phyloP scores from a whole-genome alignment of 805 yeast species.

The Teunomyces barrocoloradensis region DNA sequence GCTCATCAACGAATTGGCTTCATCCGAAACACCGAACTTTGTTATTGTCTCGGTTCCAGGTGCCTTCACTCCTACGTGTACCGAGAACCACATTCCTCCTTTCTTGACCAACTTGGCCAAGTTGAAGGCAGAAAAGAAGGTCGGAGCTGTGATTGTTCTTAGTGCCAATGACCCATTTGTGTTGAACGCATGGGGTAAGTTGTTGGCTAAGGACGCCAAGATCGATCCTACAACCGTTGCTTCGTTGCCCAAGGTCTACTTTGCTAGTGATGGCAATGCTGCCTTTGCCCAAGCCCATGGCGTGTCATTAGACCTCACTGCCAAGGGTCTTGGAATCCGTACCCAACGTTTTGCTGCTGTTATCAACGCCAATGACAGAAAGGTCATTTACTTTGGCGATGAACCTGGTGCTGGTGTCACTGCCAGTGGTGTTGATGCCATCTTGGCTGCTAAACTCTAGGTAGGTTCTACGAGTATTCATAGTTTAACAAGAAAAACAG shows the following conservation, averaged over 20 bases:
- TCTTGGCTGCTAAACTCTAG: conserved; percentile 28
- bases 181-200: conserved; percentile 43
- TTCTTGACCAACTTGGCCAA: conserved; percentile 27
- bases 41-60: conserved; percentile 43
- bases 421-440: conserved; percentile 37
- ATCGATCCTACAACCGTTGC: conserved; percentile 5
- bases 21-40: conserved; percentile 21
- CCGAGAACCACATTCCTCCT: conserved; percentile 44
- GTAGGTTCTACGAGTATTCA: background rate
- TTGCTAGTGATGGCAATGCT: conserved; percentile 42
- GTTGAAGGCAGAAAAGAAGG: conserved; percentile 27
- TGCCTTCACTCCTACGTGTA: conserved; percentile 45
- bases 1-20: conserved; percentile 19
- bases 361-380: conserved; percentile 23
- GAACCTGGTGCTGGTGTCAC: conserved; percentile 33
- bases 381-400: conserved; percentile 34
- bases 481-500: background rate
- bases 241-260: conserved; percentile 23
- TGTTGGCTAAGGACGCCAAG: conserved; percentile 28
- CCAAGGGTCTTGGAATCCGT: conserved; percentile 37
- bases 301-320: conserved; percentile 34
- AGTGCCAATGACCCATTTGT: conserved; percentile 45
- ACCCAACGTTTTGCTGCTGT: conserved; percentile 41
- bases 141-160: conserved; percentile 33
- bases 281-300: conserved; percentile 28